Base-by-base conservation (phyloP, 176 grass and related monocot genomes). In the Pharus latifolius region DNA sequence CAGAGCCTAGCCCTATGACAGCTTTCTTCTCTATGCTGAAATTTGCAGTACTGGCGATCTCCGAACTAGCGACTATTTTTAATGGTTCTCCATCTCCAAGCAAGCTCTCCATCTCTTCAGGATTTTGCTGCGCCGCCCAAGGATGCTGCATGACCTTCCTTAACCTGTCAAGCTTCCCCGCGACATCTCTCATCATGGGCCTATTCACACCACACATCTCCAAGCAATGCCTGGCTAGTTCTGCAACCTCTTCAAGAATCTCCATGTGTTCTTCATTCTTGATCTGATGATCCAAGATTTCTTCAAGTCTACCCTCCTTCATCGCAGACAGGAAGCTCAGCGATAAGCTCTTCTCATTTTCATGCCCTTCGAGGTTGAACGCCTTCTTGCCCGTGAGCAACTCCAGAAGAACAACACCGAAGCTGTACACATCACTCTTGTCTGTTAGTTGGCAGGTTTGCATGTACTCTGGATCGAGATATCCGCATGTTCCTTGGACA, bases 401-500 rank as follows among this genome's bases (percentile, higher is more conserved):
- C 60, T 81, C 78, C 0, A 81, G 17, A 0, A 74, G 49, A 58
- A 81, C 60, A 66, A 81, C 78, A n/a, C 78, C 78, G 14, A 75
- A 85, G 11, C 44, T 78, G 14, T 80, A 85, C 2, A 69, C 63
- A 4, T 78, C 82, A 11, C 51, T 74, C 61, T 73, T 74, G 34
- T 80, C 67, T 0, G 48, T 80, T 23, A 81, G 19, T 22, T 73
- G 49, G 22, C 65, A 78, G 17, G 64, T 59, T 5, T 78, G 73
- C 57, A 78, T 54, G 20, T 87, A 87, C 31, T 87, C 84, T 15
- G 84, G 84, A 5, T 87, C 79, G 0, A 87, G 60, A n/a, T 87
- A 87, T 4, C 79, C 84, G 13, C 72, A 77, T 16, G 73, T 87
- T 13, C 79, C 84, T 67, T 87, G 84, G n/a, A 87, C 73, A 3